Evolutionary conservation across 2,329 filamentous ascomycete genomes (phyloP).

Genomic region (Incumbomyces delicatus): DNA sequence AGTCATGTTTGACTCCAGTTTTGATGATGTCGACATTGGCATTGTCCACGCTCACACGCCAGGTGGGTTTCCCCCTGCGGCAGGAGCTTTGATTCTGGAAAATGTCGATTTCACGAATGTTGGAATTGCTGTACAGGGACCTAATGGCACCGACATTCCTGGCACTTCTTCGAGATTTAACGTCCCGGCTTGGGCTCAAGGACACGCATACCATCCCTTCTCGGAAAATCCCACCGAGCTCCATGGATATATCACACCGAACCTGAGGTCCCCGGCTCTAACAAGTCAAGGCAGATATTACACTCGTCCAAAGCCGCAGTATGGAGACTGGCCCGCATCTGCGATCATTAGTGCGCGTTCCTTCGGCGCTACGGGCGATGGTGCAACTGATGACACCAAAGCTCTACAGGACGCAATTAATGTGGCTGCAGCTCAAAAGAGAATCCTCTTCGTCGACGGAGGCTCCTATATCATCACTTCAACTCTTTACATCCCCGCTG

Average conservation of each 20-base stretch:
- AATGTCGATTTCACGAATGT: slow-evolving; percentile 47
- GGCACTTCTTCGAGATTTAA: slow-evolving; percentile 27
- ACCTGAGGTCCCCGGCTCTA: slow-evolving; percentile 33
- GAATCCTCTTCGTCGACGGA: slow-evolving; percentile 48
- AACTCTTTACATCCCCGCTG: slow-evolving; percentile 39
- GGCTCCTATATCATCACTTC: slow-evolving; percentile 43
- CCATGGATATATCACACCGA: slow-evolving; percentile 23
- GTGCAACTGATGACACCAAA: slow-evolving; percentile 59
- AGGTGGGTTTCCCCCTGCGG: slow-evolving; percentile 31
- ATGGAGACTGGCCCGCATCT: slow-evolving; percentile 29
- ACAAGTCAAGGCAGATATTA: slow-evolving; percentile 37
- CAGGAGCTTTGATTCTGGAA: slow-evolving; percentile 46
- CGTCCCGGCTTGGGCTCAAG: slow-evolving; percentile 35
- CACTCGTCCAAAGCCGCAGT: slow-evolving; percentile 45
- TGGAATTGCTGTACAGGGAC: slow-evolving; percentile 31
- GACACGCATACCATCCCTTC: slow-evolving; percentile 33
- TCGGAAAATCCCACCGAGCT: slow-evolving; percentile 4
- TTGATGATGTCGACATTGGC: slow-evolving; percentile 40
- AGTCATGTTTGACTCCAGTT: slow-evolving; percentile 45
- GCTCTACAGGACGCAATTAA: slow-evolving; percentile 73
- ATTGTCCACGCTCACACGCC: slow-evolving; percentile 37
- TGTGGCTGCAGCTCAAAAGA: slow-evolving; percentile 41
- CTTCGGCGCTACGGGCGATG: slow-evolving; percentile 41
- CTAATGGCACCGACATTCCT: slow-evolving; percentile 27
- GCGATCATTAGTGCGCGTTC: slow-evolving; percentile 35